A percentile compares a stretch with the other conserved stretches of the same genome.
phyloP scores from a whole-genome alignment of 257 asterid species.

The Salvia rosmarinus region DNA sequence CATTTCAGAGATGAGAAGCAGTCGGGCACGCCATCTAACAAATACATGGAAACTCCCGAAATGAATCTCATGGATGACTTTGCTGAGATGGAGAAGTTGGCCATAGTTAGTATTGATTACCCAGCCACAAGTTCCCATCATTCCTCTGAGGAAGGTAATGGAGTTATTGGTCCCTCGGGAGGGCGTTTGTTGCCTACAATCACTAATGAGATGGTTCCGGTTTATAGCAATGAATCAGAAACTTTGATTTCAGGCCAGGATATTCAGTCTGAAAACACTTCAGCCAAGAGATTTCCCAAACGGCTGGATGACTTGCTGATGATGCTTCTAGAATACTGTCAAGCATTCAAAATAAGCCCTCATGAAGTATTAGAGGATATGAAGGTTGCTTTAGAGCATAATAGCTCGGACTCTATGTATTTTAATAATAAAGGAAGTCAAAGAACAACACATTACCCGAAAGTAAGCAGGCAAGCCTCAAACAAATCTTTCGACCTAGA shows the following conservation, averaged over 20 bases:
- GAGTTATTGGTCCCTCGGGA: conserved; percentile 30
- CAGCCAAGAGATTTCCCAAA: conserved; percentile 24
- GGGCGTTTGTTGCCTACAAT: conserved; percentile 25
- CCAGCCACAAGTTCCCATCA: conserved; percentile 43
- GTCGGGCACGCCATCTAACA: conserved; percentile 33
- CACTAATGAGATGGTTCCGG: background rate
- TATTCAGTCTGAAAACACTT: conserved; percentile 21
- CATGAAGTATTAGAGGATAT: conserved; percentile 54
- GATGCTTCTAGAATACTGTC: conserved; percentile 51
- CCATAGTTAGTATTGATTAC: conserved; percentile 48
- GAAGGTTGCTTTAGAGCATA: conserved; percentile 44
- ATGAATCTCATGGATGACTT: conserved; percentile 89
- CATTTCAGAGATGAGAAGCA: conserved; percentile 53
- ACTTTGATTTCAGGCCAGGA: conserved; percentile 32
- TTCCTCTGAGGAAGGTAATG: conserved; percentile 43
- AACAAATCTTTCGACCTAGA: conserved; percentile 32
- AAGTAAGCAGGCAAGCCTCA: conserved; percentile 33
- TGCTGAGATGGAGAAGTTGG: conserved; percentile 89
- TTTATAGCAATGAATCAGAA: background rate
- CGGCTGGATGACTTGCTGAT: conserved; percentile 44
- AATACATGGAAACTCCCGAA: conserved; percentile 57
- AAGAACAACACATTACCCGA: conserved; percentile 11
- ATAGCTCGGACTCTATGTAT: conserved; percentile 17
- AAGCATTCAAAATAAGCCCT: conserved; percentile 43
- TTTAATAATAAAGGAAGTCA: background rate